A percentile compares a stretch with the other conserved stretches of the same genome.
Conservation (phyloP, 441 rosid genomes). For the Corymbia calophylla region DNA sequence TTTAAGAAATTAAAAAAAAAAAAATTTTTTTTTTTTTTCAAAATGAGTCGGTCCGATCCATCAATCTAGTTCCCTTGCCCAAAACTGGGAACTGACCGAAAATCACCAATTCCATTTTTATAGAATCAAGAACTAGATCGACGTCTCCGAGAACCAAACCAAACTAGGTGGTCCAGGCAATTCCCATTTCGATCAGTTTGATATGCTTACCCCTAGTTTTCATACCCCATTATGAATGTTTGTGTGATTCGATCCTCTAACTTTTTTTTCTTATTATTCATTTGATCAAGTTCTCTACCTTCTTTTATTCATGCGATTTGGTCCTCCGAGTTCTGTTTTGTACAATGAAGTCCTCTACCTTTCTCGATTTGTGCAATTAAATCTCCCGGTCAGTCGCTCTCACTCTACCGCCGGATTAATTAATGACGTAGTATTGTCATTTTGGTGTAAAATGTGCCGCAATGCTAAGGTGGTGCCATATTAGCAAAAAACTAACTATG, state of each 20-base stretch:
- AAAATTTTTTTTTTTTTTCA: too few relatives aligned
- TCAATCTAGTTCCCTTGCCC: too few relatives aligned
- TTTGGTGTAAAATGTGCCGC: not conserved
- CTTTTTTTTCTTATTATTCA: not conserved
- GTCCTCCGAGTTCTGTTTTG: not conserved
- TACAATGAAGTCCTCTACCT: not conserved
- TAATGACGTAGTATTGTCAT: not conserved
- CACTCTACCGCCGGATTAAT: accelerated
- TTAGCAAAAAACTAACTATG: not conserved
- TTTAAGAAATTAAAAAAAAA: too few relatives aligned
- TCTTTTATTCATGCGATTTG: not conserved
- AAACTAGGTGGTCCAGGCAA: too few relatives aligned
- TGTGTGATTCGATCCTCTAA: not conserved
- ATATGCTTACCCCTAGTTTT: not conserved
- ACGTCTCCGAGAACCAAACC: too few relatives aligned
- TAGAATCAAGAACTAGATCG: too few relatives aligned
- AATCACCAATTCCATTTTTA: too few relatives aligned
- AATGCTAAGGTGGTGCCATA: not conserved
- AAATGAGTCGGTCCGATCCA: too few relatives aligned
- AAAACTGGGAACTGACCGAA: too few relatives aligned
- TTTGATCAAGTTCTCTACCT: not conserved
- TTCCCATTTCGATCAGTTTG: too few relatives aligned
- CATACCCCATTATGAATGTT: too few relatives aligned
- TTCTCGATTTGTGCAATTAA: not conserved
- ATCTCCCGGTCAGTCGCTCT: accelerated